Base-by-base conservation (phyloP, 192 early-diverging fungal species). In the Entophlyctis luteolus region DNA sequence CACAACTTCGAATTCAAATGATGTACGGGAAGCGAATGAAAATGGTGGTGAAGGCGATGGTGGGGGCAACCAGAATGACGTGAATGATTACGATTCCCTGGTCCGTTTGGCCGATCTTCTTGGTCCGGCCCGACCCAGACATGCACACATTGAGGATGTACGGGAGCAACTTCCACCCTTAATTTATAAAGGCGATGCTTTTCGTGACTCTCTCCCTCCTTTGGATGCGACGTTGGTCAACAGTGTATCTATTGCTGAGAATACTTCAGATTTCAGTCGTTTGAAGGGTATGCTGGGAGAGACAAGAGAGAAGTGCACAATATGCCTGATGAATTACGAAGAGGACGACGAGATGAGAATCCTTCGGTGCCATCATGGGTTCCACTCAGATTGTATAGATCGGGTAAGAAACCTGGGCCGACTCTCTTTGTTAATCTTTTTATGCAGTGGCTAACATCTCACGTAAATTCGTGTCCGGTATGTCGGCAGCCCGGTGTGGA, bases 311-410 rank as follows among this genome's bases (percentile, higher is more conserved):
- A 81, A 76, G 68, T 82, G 81, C 36, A 75, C 74, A 47, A 72
- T 82, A 20, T 82, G 81, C 52, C 59, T 82, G 65, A 59, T 58
- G 45, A n/a, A 28, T 18, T 82, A 79, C 49, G 77, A 78, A 42
- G 70, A 67, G 22, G 81, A 57, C 2, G 81, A 82, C 39, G 56
- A 73, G 31, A 31, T 82, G 31, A 36, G 81, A 3, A 68, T 81
- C 14, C 59, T 82, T 63, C 50, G 56, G 57, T 82, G 81, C 42
- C 48, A 57, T 45, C 81, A 82, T 62, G 81, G 75, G 2, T 81
- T 79, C 59, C 81, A 82, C 57, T 73, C 63, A 50, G 65, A 62
- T 23, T 82, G 81, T 57, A 63, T 82, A 48, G 79, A 82, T 72
- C 31, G 66, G 60, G 63, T 65, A 10, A 29, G 65, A 28, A 14